phyloP scores from a whole-genome alignment of 768 basidiomycete genomes.

The Lactarius hatsudake region DNA sequence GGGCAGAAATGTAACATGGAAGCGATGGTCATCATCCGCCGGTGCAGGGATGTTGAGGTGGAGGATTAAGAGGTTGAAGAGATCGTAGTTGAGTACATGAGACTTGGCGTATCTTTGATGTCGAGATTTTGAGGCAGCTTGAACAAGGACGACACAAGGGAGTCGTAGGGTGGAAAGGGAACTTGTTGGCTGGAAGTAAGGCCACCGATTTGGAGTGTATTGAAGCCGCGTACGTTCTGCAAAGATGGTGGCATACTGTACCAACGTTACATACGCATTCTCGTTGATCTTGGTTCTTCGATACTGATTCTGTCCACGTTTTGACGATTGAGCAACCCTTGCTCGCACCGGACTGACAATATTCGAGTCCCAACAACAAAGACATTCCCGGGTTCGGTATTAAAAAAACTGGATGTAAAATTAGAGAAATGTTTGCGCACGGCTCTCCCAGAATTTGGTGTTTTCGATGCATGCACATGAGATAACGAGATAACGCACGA shows the following conservation, averaged over 20 bases:
- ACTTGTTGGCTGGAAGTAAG: not conserved
- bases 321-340: too few species aligned
- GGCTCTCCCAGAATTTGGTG: too few species aligned
- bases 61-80: slow-evolving; percentile 15
- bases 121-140: not conserved
- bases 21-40: not conserved
- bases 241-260: too few species aligned
- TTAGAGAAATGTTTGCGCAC: too few species aligned
- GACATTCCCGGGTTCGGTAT: too few species aligned
- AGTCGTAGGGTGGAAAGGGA: not conserved
- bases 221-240: not conserved
- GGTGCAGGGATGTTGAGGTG: not conserved
- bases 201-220: not conserved
- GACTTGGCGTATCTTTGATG: slow-evolving; percentile 1
- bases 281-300: not conserved
- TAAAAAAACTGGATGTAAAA: too few species aligned
- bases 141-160: slow-evolving; percentile 1
- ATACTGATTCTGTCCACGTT: too few species aligned
- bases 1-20: not conserved
- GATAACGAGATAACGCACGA: too few species aligned
- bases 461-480: too few species aligned
- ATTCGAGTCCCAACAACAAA: too few species aligned
- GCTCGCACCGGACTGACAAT: too few species aligned
- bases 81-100: slow-evolving; percentile 14
- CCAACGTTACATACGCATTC: too few species aligned